Conservation (phyloP, 1,139 yeast species). For the Scheffersomyces cryptocercus region DNA sequence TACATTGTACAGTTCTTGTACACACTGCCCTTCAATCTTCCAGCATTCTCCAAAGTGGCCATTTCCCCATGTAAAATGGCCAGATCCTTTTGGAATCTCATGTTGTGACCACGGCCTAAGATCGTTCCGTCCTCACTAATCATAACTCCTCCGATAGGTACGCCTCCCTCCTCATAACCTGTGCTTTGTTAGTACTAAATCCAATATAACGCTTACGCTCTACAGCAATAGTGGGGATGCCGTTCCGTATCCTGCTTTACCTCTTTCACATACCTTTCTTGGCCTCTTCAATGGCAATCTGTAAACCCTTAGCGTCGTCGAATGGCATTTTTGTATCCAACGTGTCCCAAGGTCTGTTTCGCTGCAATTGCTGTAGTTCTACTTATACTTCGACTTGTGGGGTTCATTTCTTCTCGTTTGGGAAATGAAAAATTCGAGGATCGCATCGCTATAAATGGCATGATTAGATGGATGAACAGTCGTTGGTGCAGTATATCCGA, state of each 20-base stretch:
- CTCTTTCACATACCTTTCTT: constrained; percentile 44
- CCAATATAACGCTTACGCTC: neutral
- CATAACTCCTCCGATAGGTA: constrained; percentile 82
- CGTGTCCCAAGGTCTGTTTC: too few relatives aligned
- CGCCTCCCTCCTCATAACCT: constrained; percentile 83
- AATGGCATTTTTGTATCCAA: constrained; percentile 38
- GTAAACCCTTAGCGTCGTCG: constrained; percentile 66
- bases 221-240: neutral
- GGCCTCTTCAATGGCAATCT: constrained; percentile 75
- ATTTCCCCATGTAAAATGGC: constrained; percentile 92
- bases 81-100: constrained; percentile 77
- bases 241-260: neutral
- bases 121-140: constrained; percentile 76
- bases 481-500: too few relatives aligned
- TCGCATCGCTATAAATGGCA: too few relatives aligned
- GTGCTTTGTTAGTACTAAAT: constrained; percentile 7
- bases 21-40: constrained; percentile 68
- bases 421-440: too few relatives aligned
- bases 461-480: too few relatives aligned
- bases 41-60: constrained; percentile 85
- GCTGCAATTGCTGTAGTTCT: too few relatives aligned
- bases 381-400: too few relatives aligned
- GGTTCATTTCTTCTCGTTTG: too few relatives aligned
- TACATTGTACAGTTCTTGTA: constrained; percentile 80
- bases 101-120: constrained; percentile 85